Conservation (phyloP, 306 rosid genomes). For the Malus sylvestris region DNA sequence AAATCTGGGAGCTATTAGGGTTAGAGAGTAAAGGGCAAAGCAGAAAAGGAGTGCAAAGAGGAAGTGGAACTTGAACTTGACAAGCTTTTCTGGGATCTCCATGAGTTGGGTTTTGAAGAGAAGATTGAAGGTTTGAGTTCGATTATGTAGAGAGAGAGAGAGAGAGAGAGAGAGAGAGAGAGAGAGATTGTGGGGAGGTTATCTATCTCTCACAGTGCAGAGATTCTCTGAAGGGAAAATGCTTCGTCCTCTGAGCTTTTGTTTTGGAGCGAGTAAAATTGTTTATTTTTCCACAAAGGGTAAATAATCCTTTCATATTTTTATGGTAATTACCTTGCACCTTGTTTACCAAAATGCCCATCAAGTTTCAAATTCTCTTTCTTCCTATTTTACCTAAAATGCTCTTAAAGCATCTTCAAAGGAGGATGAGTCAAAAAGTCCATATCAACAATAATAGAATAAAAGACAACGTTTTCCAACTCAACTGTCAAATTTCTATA, state of each 20-base stretch:
- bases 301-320: neutral
- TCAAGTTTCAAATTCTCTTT: neutral
- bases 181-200: neutral
- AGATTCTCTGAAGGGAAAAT: conserved; percentile 29
- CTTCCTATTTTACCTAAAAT: too few species aligned
- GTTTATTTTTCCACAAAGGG: neutral
- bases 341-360: conserved; percentile 4
- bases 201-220: conserved; percentile 17
- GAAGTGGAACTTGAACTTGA: conserved; percentile 49
- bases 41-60: conserved; percentile 16
- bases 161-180: conserved; percentile 5
- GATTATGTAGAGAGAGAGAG: conserved; percentile 1
- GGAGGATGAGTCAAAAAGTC: too few species aligned
- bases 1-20: conserved; percentile 48
- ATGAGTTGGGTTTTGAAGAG: conserved; percentile 18
- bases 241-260: neutral
- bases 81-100: conserved; percentile 65
- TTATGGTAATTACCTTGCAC: neutral
- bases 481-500: too few species aligned
- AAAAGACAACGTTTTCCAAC: too few species aligned
- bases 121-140: neutral
- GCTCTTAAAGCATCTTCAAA: too few species aligned
- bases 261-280: neutral
- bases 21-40: conserved; percentile 23
- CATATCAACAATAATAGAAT: too few species aligned